phyloP scores from a whole-genome alignment of 495 filamentous ascomycete genomes.

The Extremus antarcticus region DNA sequence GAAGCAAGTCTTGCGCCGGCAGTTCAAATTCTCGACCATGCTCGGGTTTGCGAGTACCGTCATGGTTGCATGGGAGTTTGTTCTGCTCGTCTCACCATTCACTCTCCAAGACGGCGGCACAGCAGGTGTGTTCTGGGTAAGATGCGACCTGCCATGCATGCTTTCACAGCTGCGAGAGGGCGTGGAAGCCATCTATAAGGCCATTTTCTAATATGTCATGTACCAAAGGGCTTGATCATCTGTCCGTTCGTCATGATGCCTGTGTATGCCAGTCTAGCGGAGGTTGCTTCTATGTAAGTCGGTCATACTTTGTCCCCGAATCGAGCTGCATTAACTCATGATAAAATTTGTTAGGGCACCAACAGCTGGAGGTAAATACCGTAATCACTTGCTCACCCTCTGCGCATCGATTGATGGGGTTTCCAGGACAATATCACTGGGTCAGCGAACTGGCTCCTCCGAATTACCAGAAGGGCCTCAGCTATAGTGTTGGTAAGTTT shows the following conservation, averaged over 20 bases:
- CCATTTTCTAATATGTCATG: too few species aligned
- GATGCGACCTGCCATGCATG: too few species aligned
- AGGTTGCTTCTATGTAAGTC: slow-evolving; percentile 7
- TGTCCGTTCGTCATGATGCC: slow-evolving; percentile 5
- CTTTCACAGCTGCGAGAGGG: too few species aligned
- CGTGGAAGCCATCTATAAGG: too few species aligned
- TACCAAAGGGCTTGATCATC: slow-evolving; percentile 2
- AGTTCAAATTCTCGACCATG: slow-evolving; percentile 10
- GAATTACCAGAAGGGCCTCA: slow-evolving; percentile 15
- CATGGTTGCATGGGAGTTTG: slow-evolving; percentile 11
- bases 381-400: too few species aligned
- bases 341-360: neutral
- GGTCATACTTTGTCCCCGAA: neutral
- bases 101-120: slow-evolving; percentile 5
- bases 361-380: slow-evolving; percentile 10
- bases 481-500: slow-evolving; percentile 9
- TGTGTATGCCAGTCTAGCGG: slow-evolving; percentile 7
- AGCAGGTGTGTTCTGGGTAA: slow-evolving; percentile 11
- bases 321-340: too few species aligned
- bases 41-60: slow-evolving; percentile 11
- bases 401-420: too few species aligned
- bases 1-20: slow-evolving; percentile 10
- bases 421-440: slow-evolving; percentile 16
- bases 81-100: slow-evolving; percentile 5
- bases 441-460: slow-evolving; percentile 17